Conservation (phyloP, 495 filamentous ascomycete genomes). For the Xylaria curta region DNA sequence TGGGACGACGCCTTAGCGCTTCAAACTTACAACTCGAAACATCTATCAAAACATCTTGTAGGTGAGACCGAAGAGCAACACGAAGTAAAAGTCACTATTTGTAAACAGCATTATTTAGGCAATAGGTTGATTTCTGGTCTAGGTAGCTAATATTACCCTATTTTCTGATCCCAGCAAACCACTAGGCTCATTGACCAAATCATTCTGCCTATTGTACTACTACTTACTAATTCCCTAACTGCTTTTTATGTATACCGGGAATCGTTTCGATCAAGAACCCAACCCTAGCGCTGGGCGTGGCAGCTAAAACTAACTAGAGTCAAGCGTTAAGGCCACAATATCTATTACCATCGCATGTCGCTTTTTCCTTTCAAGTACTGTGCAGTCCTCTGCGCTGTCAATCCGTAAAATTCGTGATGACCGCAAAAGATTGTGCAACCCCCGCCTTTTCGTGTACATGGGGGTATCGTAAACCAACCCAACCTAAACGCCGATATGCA, state of each 20-base stretch:
- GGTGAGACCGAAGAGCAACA: not conserved
- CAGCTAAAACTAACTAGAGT: not conserved
- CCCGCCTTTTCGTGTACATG: slow-evolving; percentile 33
- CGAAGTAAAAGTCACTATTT: not conserved
- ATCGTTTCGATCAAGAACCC: not conserved
- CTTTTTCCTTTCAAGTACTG: not conserved
- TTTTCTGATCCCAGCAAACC: not conserved
- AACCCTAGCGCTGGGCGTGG: not conserved
- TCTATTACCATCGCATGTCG: slow-evolving; percentile 7
- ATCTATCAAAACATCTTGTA: not conserved
- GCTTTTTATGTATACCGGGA: slow-evolving; percentile 17
- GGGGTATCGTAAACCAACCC: slow-evolving; percentile 36
- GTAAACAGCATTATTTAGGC: not conserved
- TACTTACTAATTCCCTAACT: not conserved
- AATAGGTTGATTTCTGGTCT: not conserved
- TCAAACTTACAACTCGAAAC: not conserved
- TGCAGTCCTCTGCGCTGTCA: not conserved
- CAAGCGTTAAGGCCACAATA: not conserved
- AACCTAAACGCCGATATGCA: slow-evolving; percentile 36
- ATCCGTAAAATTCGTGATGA: slow-evolving; percentile 13
- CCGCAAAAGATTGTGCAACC: slow-evolving; percentile 1
- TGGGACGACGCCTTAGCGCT: not conserved
- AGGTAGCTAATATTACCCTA: not conserved
- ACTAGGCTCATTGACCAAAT: not conserved
- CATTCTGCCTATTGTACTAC: not conserved